Base-by-base conservation (phyloP, 257 asterid species). In the Leptodermis oblonga region DNA sequence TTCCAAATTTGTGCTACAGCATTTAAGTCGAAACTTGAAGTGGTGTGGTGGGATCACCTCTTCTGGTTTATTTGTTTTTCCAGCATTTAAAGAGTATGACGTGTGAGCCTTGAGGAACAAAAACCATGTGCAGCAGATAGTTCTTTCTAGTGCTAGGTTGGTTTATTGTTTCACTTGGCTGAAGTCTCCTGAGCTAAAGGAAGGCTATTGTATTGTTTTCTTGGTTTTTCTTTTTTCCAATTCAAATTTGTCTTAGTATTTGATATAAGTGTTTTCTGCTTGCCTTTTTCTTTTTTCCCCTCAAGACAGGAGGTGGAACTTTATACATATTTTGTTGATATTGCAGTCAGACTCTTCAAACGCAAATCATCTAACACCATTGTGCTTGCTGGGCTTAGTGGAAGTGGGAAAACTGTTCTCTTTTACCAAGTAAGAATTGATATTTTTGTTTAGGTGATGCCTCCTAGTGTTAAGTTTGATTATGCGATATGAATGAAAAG, bases 371-470 rank as follows among this genome's bases (percentile, higher is more conserved):
- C 80, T 14, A 84, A 86, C 73, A 84, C 96, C 69, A 71, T 87
- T 81, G 74, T 84, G 69, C 82, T 89, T 63, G 82, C 89, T 65
- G 95, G 92, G 78, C 94, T 89, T 55, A 74, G 92, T 58, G 96
- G 92, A 80, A 81, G 94, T 75, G 96, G 96, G 46, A 89, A 87
- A 82, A 89, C 96, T n/a, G 66, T 83, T 78, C 88, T 89, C 12
- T 89, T 85, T 82, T 81, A 80, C 77, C 92, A 85, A 80, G 92
- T 86, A 65, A 70, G 78, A 31, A 70, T 71, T 70, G 4, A 31
- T 25, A 67, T 18, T 45, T 23, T 41, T 39, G 42, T 58, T 63
- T 61, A 36, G 23, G 45, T 48, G n/a, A 23, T 46, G 28, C 20
- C 17, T 71, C 5, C 17, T 42, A 48, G 13, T 45, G 49, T 69